Evolutionary conservation across 1,284 basidiomycete species (phyloP).

Genomic region (Rhodotorula mucilaginosa): DNA sequence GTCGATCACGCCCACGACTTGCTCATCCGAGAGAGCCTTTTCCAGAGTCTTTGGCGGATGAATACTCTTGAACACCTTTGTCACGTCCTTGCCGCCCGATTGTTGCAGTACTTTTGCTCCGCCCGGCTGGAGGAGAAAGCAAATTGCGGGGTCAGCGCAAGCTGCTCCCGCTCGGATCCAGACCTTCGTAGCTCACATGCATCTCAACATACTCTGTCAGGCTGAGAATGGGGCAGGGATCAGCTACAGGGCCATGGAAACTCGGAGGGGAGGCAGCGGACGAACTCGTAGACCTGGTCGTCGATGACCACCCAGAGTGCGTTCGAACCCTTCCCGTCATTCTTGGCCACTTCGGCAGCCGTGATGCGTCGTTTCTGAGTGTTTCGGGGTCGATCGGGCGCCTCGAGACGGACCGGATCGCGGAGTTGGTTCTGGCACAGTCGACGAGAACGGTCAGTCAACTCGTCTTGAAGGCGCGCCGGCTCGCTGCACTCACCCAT

Average conservation of each 20-base stretch:
- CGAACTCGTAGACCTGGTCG: constrained; percentile 65
- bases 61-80: constrained; percentile 5
- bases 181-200: constrained; percentile 13
- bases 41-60: constrained; percentile 7
- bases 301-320: constrained; percentile 82
- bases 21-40: constrained; percentile 5
- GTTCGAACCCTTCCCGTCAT: constrained; percentile 51
- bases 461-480: neutral
- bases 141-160: neutral
- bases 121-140: constrained; percentile 10
- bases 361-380: neutral
- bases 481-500: neutral
- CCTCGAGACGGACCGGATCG: constrained; percentile 2
- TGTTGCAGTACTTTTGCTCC: constrained; percentile 20
- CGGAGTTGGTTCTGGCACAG: neutral
- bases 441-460: neutral
- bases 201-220: constrained; percentile 26
- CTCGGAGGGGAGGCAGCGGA: neutral
- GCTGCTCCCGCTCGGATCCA: neutral
- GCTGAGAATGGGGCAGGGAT: constrained; percentile 8
- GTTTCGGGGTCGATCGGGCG: neutral
- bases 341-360: constrained; percentile 55
- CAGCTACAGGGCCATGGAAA: too few species aligned
- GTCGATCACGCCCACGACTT: constrained; percentile 24
- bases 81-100: constrained; percentile 28